Percentiles rank a stretch among this genome's conserved stretches.
Evolutionary conservation across 768 basidiomycete genomes (phyloP).

Genomic region (Auriscalpium vulgare): DNA sequence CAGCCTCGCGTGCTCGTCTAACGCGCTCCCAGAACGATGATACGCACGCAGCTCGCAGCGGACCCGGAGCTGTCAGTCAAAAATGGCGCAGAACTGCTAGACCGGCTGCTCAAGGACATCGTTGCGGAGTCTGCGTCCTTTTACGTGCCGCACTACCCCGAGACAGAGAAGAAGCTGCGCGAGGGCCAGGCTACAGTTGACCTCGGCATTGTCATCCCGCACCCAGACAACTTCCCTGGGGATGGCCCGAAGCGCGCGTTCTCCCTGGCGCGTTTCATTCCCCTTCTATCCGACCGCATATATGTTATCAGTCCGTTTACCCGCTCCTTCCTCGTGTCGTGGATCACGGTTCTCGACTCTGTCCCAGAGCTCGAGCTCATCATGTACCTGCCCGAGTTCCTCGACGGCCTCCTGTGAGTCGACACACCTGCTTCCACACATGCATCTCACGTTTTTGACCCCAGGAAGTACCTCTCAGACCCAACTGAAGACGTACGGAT

Average conservation of each 20-base stretch:
- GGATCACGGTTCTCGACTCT: conserved; percentile 93
- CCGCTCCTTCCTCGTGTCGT: conserved; percentile 90
- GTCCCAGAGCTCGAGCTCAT: conserved; percentile 95
- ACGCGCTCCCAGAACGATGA: background rate
- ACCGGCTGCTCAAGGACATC: conserved; percentile 95
- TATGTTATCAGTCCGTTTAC: conserved; percentile 95
- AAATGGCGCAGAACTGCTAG: conserved; percentile 95
- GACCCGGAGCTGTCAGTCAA: conserved; percentile 95
- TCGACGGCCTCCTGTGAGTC: conserved; percentile 85
- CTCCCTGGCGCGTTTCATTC: conserved; percentile 91
- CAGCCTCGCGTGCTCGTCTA: background rate
- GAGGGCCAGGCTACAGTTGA: conserved; percentile 30
- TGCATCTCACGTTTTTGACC: conserved; percentile 8
- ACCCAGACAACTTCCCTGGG: conserved; percentile 44
- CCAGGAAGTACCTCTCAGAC: conserved; percentile 90
- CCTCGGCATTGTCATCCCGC: conserved; percentile 52
- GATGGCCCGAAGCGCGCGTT: conserved; percentile 66
- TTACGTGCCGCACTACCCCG: conserved; percentile 83
- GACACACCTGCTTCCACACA: background rate
- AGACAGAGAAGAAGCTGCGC: conserved; percentile 57
- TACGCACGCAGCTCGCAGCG: conserved; percentile 67
- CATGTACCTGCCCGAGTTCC: conserved; percentile 87
- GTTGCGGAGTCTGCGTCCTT: conserved; percentile 94
- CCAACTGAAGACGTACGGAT: conserved; percentile 89
- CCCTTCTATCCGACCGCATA: conserved; percentile 85